Base-by-base conservation (phyloP, 1,139 yeast genomes). In the Entelexis sorbosivorans region DNA sequence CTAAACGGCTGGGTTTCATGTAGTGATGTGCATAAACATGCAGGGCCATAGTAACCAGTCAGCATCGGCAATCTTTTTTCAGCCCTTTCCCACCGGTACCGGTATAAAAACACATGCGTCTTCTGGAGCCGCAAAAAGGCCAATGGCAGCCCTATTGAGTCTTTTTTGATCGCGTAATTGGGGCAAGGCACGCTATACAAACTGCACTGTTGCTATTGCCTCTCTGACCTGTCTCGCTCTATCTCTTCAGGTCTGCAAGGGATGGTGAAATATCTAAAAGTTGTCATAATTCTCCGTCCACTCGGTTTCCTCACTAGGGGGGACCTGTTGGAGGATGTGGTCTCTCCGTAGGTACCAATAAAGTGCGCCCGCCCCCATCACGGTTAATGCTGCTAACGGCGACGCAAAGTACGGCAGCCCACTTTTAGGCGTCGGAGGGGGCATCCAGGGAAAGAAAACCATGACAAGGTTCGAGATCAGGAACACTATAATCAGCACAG, bases 401-500 rank as follows among this genome's bases (percentile, higher is more conserved):
- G 78, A 77, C 32, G 77, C 72, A 72, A 76, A 79, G 59, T 74
- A 79, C 0, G 83, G 82, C 54, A 67, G 66, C 56, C 64, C 63
- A 57, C 60, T 52, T 14, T 55, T 53, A 5, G 56, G 59, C 1
- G 51, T 50, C 4, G 70, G 68, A 0, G 83, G 83, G 3, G 78
- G 79, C 0, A 78, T 64, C 62, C 79, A 77, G 7, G 83, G 82
- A 51, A 78, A 73, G 11, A 78, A 51, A 2, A 81, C 78, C 59
- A 78, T 66, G 55, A 77, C 77, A 5, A 77, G 36, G 57, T 78
- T 77, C 16, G 79, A 73, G 1, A 65, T n/a, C 16, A 77, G 60
- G 59, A 77, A 79, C 1, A 76, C 56, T 26, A 62, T 42, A 4
- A 69, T 65, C 11, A 69, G 52, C 11, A 51, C 32, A 28, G 53